Conservation (phyloP, 2,329 filamentous ascomycete genomes). For the Arthrobotrys conoides region DNA sequence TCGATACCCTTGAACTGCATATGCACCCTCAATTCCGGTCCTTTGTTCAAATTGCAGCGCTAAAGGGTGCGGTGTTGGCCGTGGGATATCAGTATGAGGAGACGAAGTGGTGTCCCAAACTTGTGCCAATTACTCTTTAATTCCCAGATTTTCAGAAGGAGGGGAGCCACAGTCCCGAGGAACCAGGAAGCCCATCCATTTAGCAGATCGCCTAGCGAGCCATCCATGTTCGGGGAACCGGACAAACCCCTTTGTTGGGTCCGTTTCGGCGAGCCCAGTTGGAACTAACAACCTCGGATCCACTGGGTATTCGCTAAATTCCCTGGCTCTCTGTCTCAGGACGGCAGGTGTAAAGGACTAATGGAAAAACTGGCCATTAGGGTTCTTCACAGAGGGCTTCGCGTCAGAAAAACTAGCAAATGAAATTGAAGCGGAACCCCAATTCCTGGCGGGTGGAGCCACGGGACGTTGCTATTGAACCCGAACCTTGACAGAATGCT, state of each 20-base stretch:
- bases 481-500: slow-evolving; percentile 52
- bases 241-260: slow-evolving; percentile 61
- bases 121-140: slow-evolving; percentile 31
- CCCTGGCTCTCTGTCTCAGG: slow-evolving; percentile 43
- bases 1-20: slow-evolving; percentile 41
- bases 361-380: slow-evolving; percentile 35
- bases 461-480: slow-evolving; percentile 49
- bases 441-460: slow-evolving; percentile 47
- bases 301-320: slow-evolving; percentile 42
- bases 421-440: slow-evolving; percentile 43
- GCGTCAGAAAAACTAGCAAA: slow-evolving; percentile 40
- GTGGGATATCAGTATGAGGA: slow-evolving; percentile 26
- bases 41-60: slow-evolving; percentile 42
- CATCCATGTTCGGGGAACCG: slow-evolving; percentile 59
- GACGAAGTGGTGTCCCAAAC: slow-evolving; percentile 23
- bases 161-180: slow-evolving; percentile 54
- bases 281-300: slow-evolving; percentile 25
- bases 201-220: slow-evolving; percentile 42
- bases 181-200: slow-evolving; percentile 55
- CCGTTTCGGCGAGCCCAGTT: slow-evolving; percentile 53
- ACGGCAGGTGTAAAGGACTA: slow-evolving; percentile 33
- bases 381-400: slow-evolving; percentile 46
- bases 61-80: slow-evolving; percentile 23
- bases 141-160: slow-evolving; percentile 51
- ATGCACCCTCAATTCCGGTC: slow-evolving; percentile 43